phyloP scores from a whole-genome alignment of 768 basidiomycete genomes.

The Naganishia randhawae region DNA sequence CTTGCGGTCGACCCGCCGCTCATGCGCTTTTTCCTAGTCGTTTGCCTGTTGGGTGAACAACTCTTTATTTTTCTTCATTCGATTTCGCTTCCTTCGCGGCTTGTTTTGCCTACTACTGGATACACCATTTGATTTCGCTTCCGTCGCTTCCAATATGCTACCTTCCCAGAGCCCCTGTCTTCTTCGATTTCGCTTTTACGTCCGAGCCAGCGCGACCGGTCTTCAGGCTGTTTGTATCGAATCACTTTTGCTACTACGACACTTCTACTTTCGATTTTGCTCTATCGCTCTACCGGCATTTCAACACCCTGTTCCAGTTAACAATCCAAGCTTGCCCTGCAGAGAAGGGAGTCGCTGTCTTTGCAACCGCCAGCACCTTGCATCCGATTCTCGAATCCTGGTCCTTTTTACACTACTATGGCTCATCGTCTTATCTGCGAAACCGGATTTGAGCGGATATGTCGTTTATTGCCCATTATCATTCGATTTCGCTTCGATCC shows the following conservation, averaged over 20 bases:
- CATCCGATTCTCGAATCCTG: not conserved
- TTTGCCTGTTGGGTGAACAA: not conserved
- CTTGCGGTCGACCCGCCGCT: not conserved
- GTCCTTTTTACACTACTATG: not conserved
- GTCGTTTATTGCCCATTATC: not conserved
- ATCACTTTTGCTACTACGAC: not conserved
- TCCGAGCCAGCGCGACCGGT: not conserved
- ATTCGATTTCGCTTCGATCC: not conserved
- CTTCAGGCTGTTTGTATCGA: not conserved
- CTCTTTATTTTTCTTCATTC: slow-evolving; percentile 10
- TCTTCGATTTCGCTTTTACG: not conserved
- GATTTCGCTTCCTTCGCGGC: slow-evolving; percentile 17
- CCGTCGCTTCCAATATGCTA: not conserved
- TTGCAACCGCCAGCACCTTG: not conserved
- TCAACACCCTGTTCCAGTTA: not conserved
- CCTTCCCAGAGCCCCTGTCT: not conserved
- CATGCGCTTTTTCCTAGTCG: not conserved
- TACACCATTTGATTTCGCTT: not conserved
- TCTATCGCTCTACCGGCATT: not conserved
- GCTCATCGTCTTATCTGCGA: not conserved
- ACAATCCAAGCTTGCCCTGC: too few species aligned
- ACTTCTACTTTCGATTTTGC: not conserved
- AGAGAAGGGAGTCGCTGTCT: not conserved
- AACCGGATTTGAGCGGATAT: not conserved
- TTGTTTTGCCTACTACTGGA: not conserved